A percentile compares a stretch with the other conserved stretches of the same genome.
Conservation (phyloP, 1,284 basidiomycete species). For the Athelia sp. region DNA sequence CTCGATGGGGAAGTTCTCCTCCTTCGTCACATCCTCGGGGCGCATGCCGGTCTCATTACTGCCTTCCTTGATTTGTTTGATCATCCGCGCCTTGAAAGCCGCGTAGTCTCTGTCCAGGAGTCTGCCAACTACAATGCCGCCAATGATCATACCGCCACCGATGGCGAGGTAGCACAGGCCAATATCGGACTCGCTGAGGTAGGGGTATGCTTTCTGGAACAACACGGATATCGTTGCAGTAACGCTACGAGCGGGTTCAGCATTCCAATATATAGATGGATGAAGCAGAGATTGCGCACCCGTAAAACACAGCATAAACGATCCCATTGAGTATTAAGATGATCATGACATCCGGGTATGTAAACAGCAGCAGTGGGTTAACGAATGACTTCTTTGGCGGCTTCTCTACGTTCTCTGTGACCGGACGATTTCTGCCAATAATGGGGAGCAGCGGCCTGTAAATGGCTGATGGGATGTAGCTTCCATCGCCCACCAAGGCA, state of each 20-base stretch:
- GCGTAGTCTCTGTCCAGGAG: constrained; percentile 55
- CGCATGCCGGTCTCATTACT: constrained; percentile 19
- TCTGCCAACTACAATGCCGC: constrained; percentile 43
- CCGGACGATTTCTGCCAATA: constrained; percentile 34
- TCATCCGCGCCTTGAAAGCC: constrained; percentile 27
- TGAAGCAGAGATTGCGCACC: constrained; percentile 17
- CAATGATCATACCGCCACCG: constrained; percentile 53
- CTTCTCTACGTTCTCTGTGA: constrained; percentile 15
- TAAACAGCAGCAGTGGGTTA: constrained; percentile 59
- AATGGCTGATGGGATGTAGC: constrained; percentile 38
- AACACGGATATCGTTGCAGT: constrained; percentile 61
- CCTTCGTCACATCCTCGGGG: constrained; percentile 20
- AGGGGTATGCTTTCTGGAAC: constrained; percentile 55
- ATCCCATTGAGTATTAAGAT: constrained; percentile 56
- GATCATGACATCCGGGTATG: constrained; percentile 55
- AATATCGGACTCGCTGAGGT: constrained; percentile 54
- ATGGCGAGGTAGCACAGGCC: constrained; percentile 69
- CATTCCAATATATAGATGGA: no score
- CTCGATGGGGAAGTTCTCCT: constrained; percentile 52
- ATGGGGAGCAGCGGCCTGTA: constrained; percentile 53
- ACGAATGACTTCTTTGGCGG: constrained; percentile 31
- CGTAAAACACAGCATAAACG: constrained; percentile 59
- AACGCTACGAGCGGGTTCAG: constrained; percentile 32
- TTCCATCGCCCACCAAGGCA: constrained; percentile 53
- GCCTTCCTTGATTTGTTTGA: constrained; percentile 12